These are phyloP conservation scores for Colletotrichum sublineola DNA, from an alignment of 2,329 filamentous ascomycete species.

Conservation along the genomic window DNA sequence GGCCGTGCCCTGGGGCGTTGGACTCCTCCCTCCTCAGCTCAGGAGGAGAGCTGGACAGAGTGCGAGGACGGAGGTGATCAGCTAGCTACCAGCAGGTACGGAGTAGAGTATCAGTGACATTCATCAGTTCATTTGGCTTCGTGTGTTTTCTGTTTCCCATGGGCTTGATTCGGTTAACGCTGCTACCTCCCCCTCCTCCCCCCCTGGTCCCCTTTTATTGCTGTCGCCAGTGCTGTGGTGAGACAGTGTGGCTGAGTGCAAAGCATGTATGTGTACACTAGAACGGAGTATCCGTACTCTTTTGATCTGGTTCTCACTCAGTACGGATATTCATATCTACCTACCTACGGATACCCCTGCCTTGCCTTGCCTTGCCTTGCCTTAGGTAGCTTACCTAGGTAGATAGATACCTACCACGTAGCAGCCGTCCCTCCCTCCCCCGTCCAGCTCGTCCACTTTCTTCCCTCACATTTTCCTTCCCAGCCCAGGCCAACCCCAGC, in stretches of 20 bases:
- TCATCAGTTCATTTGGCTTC: background rate
- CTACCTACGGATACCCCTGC: too few species aligned
- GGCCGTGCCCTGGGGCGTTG: background rate
- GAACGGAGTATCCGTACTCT: background rate
- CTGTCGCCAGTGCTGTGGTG: background rate
- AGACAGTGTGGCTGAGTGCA: background rate
- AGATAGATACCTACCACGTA: too few species aligned
- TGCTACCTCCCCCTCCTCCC: background rate
- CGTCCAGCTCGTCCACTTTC: background rate
- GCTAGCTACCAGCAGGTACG: too few species aligned
- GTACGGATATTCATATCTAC: too few species aligned
- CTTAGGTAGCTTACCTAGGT: too few species aligned
- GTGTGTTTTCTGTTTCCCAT: background rate
- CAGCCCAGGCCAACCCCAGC: conserved; percentile 10
- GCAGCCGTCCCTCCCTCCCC: too few species aligned
- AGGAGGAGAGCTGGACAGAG: background rate
- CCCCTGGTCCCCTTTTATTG: background rate
- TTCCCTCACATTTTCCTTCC: conserved; percentile 9
- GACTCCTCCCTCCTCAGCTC: background rate
- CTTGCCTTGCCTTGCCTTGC: too few species aligned
- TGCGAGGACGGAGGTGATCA: too few species aligned
- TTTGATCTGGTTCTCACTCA: too few species aligned
- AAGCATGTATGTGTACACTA: background rate
- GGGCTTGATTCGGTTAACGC: background rate
- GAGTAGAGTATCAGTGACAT: conserved; percentile 9